These are phyloP conservation scores for Pseudofabraea citricarpa DNA, from an alignment of 2,329 filamentous ascomycete genomes.

Conservation along the genomic window DNA sequence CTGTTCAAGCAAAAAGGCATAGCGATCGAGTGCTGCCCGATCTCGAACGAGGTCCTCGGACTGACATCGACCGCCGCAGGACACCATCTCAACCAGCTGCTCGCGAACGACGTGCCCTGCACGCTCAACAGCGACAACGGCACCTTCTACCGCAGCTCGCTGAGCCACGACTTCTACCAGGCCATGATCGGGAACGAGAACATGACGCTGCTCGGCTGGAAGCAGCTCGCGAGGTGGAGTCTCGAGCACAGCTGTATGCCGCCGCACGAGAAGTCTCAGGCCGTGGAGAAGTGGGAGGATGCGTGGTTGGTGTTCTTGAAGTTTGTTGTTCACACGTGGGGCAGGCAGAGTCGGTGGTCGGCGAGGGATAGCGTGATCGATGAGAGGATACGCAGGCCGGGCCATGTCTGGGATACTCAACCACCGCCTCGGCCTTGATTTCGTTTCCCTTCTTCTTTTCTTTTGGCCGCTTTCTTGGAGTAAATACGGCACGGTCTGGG, in stretches of 20 bases:
- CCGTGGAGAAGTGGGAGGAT: slow-evolving; percentile 40
- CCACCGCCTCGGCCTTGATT: neutral
- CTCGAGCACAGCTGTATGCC: slow-evolving; percentile 54
- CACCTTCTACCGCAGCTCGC: slow-evolving; percentile 64
- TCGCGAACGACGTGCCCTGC: slow-evolving; percentile 70
- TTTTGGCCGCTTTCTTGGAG: too few relatives aligned
- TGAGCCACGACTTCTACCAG: slow-evolving; percentile 76
- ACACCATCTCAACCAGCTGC: slow-evolving; percentile 61
- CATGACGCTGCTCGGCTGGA: slow-evolving; percentile 67
- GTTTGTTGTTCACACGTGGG: slow-evolving; percentile 42
- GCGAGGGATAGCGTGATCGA: neutral
- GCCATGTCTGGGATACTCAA: neutral
- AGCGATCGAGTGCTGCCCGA: slow-evolving; percentile 72
- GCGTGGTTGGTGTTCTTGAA: slow-evolving; percentile 56
- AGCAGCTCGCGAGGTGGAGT: slow-evolving; percentile 61
- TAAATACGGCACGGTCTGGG: too few relatives aligned
- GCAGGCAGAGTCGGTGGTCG: neutral
- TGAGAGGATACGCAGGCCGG: neutral
- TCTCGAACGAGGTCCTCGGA: slow-evolving; percentile 72
- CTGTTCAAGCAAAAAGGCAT: slow-evolving; percentile 59
- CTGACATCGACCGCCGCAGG: slow-evolving; percentile 61
- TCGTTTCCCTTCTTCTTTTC: too few relatives aligned
- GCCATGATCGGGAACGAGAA: slow-evolving; percentile 63
- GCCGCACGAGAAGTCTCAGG: slow-evolving; percentile 34
- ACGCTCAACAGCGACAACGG: slow-evolving; percentile 73